Conservation (phyloP, 129 eudicot genomes). For the carrot (Daucus carota) region DNA sequence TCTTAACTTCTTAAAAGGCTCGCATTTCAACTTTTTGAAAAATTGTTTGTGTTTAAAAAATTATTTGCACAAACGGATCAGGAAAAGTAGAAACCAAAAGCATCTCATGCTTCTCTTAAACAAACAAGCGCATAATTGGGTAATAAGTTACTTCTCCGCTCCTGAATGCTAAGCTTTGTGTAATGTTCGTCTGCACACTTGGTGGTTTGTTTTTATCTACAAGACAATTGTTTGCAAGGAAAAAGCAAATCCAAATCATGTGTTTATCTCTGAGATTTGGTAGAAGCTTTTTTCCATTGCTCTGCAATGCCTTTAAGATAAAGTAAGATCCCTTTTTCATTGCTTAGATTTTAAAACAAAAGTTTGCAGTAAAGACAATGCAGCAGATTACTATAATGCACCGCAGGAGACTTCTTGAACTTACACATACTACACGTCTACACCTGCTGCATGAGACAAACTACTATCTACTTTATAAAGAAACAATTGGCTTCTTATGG, state of each 20-base stretch:
- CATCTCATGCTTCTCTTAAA: too few relatives aligned
- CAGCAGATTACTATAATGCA: not conserved
- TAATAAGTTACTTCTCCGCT: too few relatives aligned
- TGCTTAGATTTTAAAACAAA: conserved; percentile 6
- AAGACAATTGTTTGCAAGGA: not conserved
- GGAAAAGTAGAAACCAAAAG: too few relatives aligned
- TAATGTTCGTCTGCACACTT: not conserved
- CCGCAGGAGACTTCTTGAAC: not conserved
- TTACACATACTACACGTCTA: too few relatives aligned
- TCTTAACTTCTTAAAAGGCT: too few relatives aligned
- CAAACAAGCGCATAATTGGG: too few relatives aligned
- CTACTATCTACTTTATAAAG: not conserved
- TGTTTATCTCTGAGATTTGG: not conserved
- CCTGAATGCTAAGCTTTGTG: too few relatives aligned
- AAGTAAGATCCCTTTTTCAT: not conserved
- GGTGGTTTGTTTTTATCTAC: not conserved
- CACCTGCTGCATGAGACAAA: conserved; percentile 1
- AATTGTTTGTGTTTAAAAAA: too few relatives aligned
- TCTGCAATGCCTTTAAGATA: not conserved
- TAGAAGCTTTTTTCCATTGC: not conserved
- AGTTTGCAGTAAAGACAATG: not conserved
- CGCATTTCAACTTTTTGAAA: too few relatives aligned
- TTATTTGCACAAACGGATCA: too few relatives aligned
- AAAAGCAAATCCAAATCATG: not conserved
- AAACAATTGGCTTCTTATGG: not conserved